These are phyloP conservation scores for Podospora sp. DNA, from an alignment of 495 filamentous ascomycete species.

Conservation along the genomic window DNA sequence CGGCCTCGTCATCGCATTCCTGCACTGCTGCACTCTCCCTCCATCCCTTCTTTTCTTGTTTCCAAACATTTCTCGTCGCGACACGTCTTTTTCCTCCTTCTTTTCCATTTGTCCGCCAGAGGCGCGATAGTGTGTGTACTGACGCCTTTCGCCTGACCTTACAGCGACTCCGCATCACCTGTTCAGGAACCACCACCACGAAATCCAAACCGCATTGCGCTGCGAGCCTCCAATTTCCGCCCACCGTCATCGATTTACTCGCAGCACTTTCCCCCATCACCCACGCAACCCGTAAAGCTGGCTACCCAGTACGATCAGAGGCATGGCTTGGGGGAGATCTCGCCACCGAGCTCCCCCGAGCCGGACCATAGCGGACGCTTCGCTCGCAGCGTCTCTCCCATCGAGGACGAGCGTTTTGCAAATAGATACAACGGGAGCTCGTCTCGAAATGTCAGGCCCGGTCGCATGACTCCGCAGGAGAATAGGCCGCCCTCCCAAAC, in stretches of 20 bases:
- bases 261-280: conserved; percentile 32
- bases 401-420: conserved; percentile 50
- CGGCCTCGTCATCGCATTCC: conserved; percentile 3
- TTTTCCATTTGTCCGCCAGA: not conserved
- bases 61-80: not conserved
- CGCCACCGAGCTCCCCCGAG: conserved; percentile 54
- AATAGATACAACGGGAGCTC: conserved; percentile 29
- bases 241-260: conserved; percentile 48
- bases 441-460: conserved; percentile 15
- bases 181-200: conserved; percentile 38
- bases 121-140: not conserved
- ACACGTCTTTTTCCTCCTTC: not conserved
- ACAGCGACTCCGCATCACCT: conserved; percentile 37
- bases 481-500: conserved; percentile 21
- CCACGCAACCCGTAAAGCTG: conserved; percentile 35
- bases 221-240: conserved; percentile 39
- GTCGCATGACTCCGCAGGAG: conserved; percentile 10
- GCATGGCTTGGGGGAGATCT: conserved; percentile 44
- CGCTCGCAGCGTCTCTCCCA: conserved; percentile 53
- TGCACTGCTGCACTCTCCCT: not conserved
- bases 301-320: conserved; percentile 35
- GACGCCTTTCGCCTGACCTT: conserved; percentile 2
- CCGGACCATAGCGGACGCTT: conserved; percentile 31
- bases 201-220: conserved; percentile 36
- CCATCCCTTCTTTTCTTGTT: not conserved